Evolutionary conservation across 495 filamentous ascomycete species (phyloP), one percentile per base, ranked within the genome.

Genomic region (Penicillium turbatum): DNA sequence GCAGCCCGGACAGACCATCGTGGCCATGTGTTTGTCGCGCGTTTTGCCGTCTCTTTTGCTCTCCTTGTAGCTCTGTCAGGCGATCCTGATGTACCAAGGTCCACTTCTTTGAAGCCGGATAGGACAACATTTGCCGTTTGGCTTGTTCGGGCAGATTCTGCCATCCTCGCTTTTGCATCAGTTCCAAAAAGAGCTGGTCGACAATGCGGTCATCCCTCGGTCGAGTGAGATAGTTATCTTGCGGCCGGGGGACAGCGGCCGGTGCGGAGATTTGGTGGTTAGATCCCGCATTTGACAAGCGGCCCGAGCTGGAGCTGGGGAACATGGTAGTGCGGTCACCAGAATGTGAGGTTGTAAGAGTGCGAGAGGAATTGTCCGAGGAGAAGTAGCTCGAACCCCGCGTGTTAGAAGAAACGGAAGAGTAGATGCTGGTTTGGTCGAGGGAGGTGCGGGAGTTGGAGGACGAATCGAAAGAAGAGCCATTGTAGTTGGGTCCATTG

Each of bases 141-240:
- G 92, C 95, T 69, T 95, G 89, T 60, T 97, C 93, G n/a, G 93
- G 93, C 47, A 97, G 79, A 64, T 92, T 91, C 70, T 95, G 90
- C 87, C 90, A 97, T 51, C 92, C 93, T 64, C 93, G 85, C 70
- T 98, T 97, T 59, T 93, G 85, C 95, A 98, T 98, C 59, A 98
- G 74, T 30, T 87, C 87, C 56, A 91, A 74, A 59, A 97, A 98
- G 70, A 95, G 86, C 63, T 88, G 82, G 68, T 98, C 93, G n/a
- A 96, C 87, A 6, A 92, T 69, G 45, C 82, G 80, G 62, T 96
- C 92, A 68, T 96, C 91, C 38, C 83, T 76, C 9, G 93, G 93
- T 36, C 84, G 76, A 43, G 77, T 75, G 21, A 95, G 80, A 54
- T 84, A 80, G 37, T 73, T 67, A 47, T 72, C 72, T 82, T 50